Base-by-base conservation (phyloP, 2,329 filamentous ascomycete genomes). In the Colletotrichum acutatum region DNA sequence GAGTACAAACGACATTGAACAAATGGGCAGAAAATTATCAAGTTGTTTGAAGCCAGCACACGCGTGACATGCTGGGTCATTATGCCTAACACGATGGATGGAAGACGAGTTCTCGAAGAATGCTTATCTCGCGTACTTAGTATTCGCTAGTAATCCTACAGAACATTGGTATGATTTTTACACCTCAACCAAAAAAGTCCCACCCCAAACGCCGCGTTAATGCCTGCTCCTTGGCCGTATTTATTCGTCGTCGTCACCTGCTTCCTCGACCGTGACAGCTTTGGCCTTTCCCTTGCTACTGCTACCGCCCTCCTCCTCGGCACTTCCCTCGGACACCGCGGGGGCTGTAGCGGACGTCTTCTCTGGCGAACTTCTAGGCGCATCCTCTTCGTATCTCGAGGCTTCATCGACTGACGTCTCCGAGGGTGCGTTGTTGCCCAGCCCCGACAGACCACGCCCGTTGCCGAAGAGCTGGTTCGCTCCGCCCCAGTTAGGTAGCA, bases 401-500 rank as follows among this genome's bases (percentile, higher is more conserved):
- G 9, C 30, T 22, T 75, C 73, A 7, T 72, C 66, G 8, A 46
- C 7, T 19, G 71, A 71, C 11, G 30, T 22, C 68, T 72, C 71
- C 22, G 68, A 49, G 22, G 62, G 58, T 22, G 62, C 57, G 24
- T 42, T 30, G 49, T 72, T 72, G 16, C 52, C 62, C 28, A 74
- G 16, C n/a, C 52, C 52, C n/a, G 67, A 49, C 30, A 72, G 19
- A n/a, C 49, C 68, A 14, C 37, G 57, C 26, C 80, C 80, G 60
- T 78, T 81, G 19, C 80, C 79, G 68, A 88, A 88, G 0, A 89
- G 79, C 76, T 88, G 88, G 19, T 86, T 83, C 2, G 85, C 79
- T 16, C 86, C 85, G 59, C 86, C 86, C 88, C 88, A 90, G 69
- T 84, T 86, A 5, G 87, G 87, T 71, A 84, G 78, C 26, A 86